Conservation (phyloP, 2,329 filamentous ascomycete genomes). For the Pseudocercospora cruenta region DNA sequence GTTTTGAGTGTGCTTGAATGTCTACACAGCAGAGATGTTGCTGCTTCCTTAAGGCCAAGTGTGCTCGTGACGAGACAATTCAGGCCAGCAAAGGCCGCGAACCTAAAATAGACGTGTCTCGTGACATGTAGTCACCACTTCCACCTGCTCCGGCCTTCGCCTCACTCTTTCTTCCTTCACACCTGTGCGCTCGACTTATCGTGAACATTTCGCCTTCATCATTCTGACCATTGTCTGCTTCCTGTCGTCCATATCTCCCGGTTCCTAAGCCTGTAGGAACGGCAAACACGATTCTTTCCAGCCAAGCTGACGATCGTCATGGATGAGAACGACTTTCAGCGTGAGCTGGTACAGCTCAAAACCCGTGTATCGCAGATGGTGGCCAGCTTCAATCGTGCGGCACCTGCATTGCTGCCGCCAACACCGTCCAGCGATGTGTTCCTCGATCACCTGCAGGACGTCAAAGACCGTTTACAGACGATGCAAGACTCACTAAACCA, state of each 20-base stretch:
- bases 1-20: too few relatives aligned
- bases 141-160: not conserved
- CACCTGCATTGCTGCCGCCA: not conserved
- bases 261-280: not conserved
- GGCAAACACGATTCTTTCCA: not conserved
- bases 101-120: not conserved
- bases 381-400: slow-evolving; percentile 14
- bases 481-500: slow-evolving; percentile 20
- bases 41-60: not conserved
- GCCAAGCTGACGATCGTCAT: slow-evolving; percentile 17
- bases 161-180: not conserved
- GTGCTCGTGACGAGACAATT: not conserved
- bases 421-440: slow-evolving; percentile 14
- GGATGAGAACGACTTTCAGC: slow-evolving; percentile 33
- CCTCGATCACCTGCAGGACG: slow-evolving; percentile 17
- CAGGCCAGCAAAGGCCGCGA: not conserved
- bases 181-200: not conserved
- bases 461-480: slow-evolving; percentile 19
- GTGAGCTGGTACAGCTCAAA: slow-evolving; percentile 32
- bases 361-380: slow-evolving; percentile 29
- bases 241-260: not conserved
- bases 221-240: not conserved
- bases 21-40: not conserved
- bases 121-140: not conserved
- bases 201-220: not conserved